Base-by-base conservation (phyloP, 139 green algal genomes). In the Picochlorum costavermella region DNA sequence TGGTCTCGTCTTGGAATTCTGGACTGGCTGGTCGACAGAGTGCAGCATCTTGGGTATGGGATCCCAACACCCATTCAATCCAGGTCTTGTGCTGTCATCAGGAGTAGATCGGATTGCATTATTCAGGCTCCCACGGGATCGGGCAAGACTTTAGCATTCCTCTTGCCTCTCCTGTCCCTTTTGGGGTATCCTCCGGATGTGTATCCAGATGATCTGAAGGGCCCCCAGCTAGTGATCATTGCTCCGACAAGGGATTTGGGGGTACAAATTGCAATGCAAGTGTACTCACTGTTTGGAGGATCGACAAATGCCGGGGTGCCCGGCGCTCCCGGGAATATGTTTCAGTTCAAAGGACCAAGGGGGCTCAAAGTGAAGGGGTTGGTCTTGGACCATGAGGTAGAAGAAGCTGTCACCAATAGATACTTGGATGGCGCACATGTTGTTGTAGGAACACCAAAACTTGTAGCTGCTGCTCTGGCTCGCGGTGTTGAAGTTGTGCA, bases 201-300 rank as follows among this genome's bases (percentile, higher is more conserved):
- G 1, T 89, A 83, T 66, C 69, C 78, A 17, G 86, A 90, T 6
- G 80, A 94, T 29, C 63, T 94, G 43, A 68, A 86, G 67, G 71
- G 71, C 2, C 83, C 85, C 5, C 82, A 90, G 72, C 66, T 75
- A 6, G 50, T 96, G 37, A 64, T 96, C 12, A 55, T 96, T 43
- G 86, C 94, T 43, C 90, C 90, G 0, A 89, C 82, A 1, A 72
- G 86, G 46, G 90, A 96, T 75, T 81, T 96, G 64, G 90, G 89
- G 5, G 90, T 94, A 55, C 89, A 96, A 79, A 45, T 77, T 33
- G 69, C 72, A 0, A 73, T 95, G 76, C 65, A 86, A n/a, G 56
- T 86, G 1, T 95, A 82, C 77, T 80, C 83, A 59, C 77, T 95
- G 26, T 79, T 86, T 56, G 88, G 88, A 4, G 88, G 88, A 48